Percentiles rank a stretch among this genome's conserved stretches.
Conservation (phyloP, 495 filamentous ascomycete genomes). For the Neurospora pannonica region DNA sequence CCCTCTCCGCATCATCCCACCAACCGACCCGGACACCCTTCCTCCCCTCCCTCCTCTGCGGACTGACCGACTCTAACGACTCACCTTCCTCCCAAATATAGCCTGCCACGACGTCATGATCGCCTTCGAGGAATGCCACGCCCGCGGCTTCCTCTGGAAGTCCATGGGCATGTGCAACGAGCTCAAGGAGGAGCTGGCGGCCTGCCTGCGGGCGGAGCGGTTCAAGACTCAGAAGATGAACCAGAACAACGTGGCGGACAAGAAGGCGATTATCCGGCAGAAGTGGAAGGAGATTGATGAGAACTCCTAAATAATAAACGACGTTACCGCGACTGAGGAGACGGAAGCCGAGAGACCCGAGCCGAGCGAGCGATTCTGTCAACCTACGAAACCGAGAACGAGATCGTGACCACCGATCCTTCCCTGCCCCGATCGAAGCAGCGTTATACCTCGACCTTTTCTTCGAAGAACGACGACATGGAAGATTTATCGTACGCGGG, state of each 20-base stretch:
- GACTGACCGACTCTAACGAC: not conserved
- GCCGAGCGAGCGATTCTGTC: not conserved
- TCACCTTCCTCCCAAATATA: not conserved
- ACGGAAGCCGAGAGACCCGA: not conserved
- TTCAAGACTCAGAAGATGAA: slow-evolving; percentile 66
- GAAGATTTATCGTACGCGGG: no score
- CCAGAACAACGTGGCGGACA: slow-evolving; percentile 58
- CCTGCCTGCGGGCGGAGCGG: slow-evolving; percentile 72
- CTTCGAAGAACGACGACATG: no score
- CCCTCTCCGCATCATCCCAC: not conserved
- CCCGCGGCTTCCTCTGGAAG: slow-evolving; percentile 81
- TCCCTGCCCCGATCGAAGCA: no score
- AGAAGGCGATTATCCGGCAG: slow-evolving; percentile 56
- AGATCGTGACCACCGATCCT: no score
- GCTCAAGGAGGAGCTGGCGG: slow-evolving; percentile 69
- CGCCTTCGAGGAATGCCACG: slow-evolving; percentile 92
- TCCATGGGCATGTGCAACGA: slow-evolving; percentile 82
- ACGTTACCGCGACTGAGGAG: no score
- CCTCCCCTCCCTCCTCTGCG: not conserved
- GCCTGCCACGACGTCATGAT: slow-evolving; percentile 90
- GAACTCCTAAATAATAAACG: slow-evolving; percentile 53
- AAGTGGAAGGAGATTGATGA: slow-evolving; percentile 79
- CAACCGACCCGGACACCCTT: not conserved
- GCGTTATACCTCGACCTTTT: no score
- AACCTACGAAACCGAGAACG: no score